Conservation (phyloP, 116 monocot genomes). For the Zostera marina region DNA sequence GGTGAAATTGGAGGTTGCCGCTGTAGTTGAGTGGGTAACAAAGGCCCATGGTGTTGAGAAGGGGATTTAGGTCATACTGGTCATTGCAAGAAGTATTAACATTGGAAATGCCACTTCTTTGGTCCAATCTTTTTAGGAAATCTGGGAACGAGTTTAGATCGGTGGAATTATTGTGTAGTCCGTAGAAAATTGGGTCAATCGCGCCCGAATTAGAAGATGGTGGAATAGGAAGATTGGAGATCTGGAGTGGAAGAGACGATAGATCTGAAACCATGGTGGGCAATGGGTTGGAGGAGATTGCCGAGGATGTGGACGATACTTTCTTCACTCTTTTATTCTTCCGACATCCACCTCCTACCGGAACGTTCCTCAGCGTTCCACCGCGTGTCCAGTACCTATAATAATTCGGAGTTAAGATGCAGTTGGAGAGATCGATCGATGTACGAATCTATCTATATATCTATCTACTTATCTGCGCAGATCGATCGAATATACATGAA, state of each 20-base stretch:
- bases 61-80: conserved; percentile 11
- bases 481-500: too few species aligned
- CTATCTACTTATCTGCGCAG: too few species aligned
- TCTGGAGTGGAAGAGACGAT: background rate
- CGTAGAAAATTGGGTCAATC: conserved; percentile 1
- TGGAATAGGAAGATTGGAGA: conserved; percentile 1
- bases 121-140: background rate
- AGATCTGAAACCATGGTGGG: background rate
- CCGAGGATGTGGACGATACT: background rate
- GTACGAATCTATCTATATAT: too few species aligned
- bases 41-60: conserved; percentile 14
- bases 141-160: background rate
- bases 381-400: conserved; percentile 17
- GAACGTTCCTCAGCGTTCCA: conserved; percentile 81
- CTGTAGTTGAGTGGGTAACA: conserved; percentile 4
- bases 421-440: too few species aligned
- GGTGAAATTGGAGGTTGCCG: background rate
- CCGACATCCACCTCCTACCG: conserved; percentile 73
- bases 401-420: too few species aligned
- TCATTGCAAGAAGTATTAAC: background rate
- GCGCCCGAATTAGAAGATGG: conserved; percentile 2
- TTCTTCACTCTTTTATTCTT: conserved; percentile 50
- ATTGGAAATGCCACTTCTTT: background rate
- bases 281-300: too few species aligned
- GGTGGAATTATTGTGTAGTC: background rate